Evolutionary conservation across 768 basidiomycete species (phyloP).

Genomic region (Russula lepida): DNA sequence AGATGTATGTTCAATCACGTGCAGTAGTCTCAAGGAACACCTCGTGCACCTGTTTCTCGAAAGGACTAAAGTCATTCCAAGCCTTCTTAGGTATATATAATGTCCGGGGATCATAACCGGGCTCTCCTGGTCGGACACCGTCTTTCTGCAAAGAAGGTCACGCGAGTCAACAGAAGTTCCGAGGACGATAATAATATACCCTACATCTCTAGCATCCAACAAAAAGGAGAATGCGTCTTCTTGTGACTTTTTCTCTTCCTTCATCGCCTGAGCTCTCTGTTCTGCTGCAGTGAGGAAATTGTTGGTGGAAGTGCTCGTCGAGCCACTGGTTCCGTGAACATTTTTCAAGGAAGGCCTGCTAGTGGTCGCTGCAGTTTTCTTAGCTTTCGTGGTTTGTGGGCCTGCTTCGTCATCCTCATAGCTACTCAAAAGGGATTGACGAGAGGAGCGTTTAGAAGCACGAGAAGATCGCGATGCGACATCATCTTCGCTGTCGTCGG

Average conservation of each 20-base stretch:
- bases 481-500: conserved; percentile 42
- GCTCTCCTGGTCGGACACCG: conserved; percentile 63
- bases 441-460: conserved; percentile 37
- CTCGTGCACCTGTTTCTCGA: conserved; percentile 68
- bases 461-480: conserved; percentile 38
- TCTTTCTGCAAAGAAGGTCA: conserved; percentile 52
- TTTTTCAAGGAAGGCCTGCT: conserved; percentile 30
- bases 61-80: conserved; percentile 85
- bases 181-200: background rate
- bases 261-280: conserved; percentile 62
- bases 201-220: conserved; percentile 61
- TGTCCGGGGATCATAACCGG: conserved; percentile 86
- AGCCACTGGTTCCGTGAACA: conserved; percentile 24
- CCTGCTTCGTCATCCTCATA: conserved; percentile 30
- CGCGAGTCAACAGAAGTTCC: background rate
- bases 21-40: background rate
- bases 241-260: conserved; percentile 70
- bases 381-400: conserved; percentile 30
- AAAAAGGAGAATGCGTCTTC: conserved; percentile 78
- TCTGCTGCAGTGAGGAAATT: conserved; percentile 81
- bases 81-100: conserved; percentile 66
- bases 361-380: conserved; percentile 28
- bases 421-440: conserved; percentile 31
- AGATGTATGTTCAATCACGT: background rate
- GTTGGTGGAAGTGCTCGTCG: conserved; percentile 25